Percentiles rank a stretch among this genome's conserved stretches.
These are phyloP conservation scores for Podaxis sp. DNA, from an alignment of 768 basidiomycete species.

Conservation along the genomic window DNA sequence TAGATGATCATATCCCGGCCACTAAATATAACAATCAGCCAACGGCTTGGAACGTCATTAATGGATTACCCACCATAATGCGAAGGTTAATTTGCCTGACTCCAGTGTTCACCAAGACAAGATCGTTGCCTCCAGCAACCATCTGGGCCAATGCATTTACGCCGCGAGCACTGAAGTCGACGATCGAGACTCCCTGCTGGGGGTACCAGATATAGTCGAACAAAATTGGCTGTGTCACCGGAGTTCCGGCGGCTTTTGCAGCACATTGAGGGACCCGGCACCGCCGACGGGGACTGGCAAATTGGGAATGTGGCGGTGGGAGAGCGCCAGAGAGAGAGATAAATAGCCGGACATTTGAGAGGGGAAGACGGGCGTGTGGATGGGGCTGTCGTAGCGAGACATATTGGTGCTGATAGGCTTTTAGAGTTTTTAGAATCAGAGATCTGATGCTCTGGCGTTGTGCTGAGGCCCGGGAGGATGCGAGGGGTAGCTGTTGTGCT, in stretches of 20 bases:
- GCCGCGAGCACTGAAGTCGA: constrained; percentile 35
- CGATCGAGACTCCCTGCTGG: constrained; percentile 42
- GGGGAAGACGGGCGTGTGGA: constrained; percentile 33
- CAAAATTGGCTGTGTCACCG: constrained; percentile 23
- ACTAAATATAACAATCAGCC: constrained; percentile 1
- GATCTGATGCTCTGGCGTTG: not conserved
- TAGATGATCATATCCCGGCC: constrained; percentile 12
- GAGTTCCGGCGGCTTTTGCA: constrained; percentile 19
- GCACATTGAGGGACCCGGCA: constrained; percentile 32
- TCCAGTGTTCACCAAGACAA: constrained; percentile 32
- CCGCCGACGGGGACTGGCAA: constrained; percentile 26
- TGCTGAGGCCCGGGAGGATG: no score
- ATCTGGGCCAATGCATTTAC: constrained; percentile 29
- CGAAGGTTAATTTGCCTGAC: constrained; percentile 29
- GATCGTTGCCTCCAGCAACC: constrained; percentile 36
- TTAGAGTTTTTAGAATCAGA: constrained; percentile 5
- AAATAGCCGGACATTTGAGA: constrained; percentile 24
- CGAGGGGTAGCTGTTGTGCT: no score
- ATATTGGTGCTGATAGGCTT: not conserved
- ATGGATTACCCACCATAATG: constrained; percentile 17
- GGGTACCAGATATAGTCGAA: constrained; percentile 39
- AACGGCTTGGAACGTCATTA: not conserved
- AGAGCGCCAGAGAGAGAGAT: constrained; percentile 23
- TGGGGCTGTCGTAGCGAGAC: constrained; percentile 32
- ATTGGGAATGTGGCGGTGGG: constrained; percentile 17